Evolutionary conservation across 768 basidiomycete species (phyloP).

Genomic region (Rhizopogon roseolus): DNA sequence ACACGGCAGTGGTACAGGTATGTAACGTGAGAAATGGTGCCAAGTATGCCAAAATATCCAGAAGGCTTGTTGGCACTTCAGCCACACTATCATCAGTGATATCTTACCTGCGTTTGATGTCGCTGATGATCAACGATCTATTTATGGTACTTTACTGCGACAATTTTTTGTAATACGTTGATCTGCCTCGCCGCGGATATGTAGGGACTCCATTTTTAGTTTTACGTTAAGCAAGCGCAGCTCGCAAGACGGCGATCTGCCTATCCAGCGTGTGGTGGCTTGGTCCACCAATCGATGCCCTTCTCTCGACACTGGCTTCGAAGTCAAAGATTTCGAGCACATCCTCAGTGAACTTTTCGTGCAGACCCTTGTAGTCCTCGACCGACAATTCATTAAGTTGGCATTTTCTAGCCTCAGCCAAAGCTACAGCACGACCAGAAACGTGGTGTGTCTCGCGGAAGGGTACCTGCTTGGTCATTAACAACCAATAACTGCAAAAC

Average conservation of each 20-base stretch:
- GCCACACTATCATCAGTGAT: no score
- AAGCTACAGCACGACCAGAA: slow-evolving; percentile 92
- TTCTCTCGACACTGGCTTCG: slow-evolving; percentile 89
- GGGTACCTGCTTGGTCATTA: slow-evolving; percentile 59
- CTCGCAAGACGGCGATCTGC: slow-evolving; percentile 76
- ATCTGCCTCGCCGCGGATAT: neutral
- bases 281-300: slow-evolving; percentile 90
- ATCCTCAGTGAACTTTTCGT: slow-evolving; percentile 75
- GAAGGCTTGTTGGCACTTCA: no score
- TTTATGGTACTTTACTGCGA: no score
- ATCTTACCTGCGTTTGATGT: no score
- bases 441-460: slow-evolving; percentile 99
- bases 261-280: slow-evolving; percentile 79
- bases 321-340: slow-evolving; percentile 88
- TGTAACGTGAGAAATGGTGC: neutral
- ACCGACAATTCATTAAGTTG: slow-evolving; percentile 80
- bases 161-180: no score
- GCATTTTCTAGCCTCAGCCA: slow-evolving; percentile 80
- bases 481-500: neutral
- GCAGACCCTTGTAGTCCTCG: slow-evolving; percentile 73
- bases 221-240: slow-evolving; percentile 36
- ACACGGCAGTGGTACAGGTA: neutral
- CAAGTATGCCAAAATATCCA: no score
- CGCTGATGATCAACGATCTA: no score
- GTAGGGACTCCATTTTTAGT: no score